Base-by-base conservation (phyloP, 768 basidiomycete genomes). In the Mycena amicta region DNA sequence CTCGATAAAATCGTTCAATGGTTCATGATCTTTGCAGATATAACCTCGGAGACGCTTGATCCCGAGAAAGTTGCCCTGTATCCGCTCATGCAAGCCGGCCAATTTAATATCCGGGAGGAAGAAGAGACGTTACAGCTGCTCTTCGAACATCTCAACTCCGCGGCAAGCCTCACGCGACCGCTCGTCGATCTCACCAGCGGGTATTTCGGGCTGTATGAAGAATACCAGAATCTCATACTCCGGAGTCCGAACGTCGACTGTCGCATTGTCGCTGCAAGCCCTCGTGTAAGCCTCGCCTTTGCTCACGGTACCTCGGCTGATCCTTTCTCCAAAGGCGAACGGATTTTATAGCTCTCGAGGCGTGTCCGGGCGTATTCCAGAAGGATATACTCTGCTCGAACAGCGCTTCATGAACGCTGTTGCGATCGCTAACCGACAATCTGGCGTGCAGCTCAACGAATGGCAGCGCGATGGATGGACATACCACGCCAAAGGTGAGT, bases 401-500 rank as follows among this genome's bases (percentile, higher is more conserved):
- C 85, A 92, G 57, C 80, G 83, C 25, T 99, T 99, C 69, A 90
- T 91, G 84, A 71, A 67, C 25, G 86, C 86, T 3, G 85, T 86
- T 2, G 70, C 69, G 49, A 70, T 68, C n/a, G 83, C 85, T 0
- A 77, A 77, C 4, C 77, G 77, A 31, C 56, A 68, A 15, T 81
- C 74, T 30, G 84, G 86, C 0, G 81, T 99, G 23, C 78, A 86
- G 54, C 77, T 99, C 60, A 82, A 77, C 57, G 96, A 99, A 72
- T 99, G 97, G 97, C 83, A 86, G 68, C 83, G 83, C 62, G 75
- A 80, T 23, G 93, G 89, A 3, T 99, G 97, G 97, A 98, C 97
- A 1, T 99, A 99, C 74, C 97, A 99, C 68, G 92, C 97, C 25
- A 99, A 99, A 82, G 97, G 95, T 96, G 60, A 37, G 71, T 62